A percentile compares a stretch with the other conserved stretches of the same genome.
These are phyloP conservation scores for Jatropha podagrica DNA, from an alignment of 441 rosid species.

Conservation along the genomic window DNA sequence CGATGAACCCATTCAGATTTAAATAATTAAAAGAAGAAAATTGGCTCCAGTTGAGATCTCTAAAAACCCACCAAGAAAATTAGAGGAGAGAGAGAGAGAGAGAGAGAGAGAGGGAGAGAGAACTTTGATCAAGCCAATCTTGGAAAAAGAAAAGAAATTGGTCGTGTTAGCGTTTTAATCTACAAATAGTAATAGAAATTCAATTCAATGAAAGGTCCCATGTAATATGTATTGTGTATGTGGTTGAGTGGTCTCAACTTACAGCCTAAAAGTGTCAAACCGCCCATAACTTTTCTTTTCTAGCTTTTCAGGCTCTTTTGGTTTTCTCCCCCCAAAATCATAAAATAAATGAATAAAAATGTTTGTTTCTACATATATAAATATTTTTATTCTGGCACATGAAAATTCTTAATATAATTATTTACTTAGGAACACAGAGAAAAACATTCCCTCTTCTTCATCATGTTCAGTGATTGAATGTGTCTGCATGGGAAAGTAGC, in stretches of 20 bases:
- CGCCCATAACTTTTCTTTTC: slow-evolving; percentile 18
- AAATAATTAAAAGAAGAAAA: slow-evolving; percentile 25
- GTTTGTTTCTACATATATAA: background rate
- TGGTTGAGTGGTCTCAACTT: slow-evolving; percentile 32
- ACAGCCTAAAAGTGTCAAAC: slow-evolving; percentile 73
- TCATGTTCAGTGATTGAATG: background rate
- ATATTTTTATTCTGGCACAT: background rate
- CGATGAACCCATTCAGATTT: slow-evolving; percentile 33
- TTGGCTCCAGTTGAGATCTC: slow-evolving; percentile 22
- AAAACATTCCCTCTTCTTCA: background rate
- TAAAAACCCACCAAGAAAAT: slow-evolving; percentile 12
- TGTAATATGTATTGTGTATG: background rate
- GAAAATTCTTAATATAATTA: background rate
- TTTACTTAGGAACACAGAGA: background rate
- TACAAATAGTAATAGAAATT: background rate
- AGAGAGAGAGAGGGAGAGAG: background rate
- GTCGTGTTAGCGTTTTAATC: background rate
- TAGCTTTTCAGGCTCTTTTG: slow-evolving; percentile 11
- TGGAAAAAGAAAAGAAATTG: background rate
- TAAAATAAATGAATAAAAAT: background rate
- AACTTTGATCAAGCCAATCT: background rate
- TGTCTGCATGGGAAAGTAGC: background rate
- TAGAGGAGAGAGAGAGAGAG: background rate
- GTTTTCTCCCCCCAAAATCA: background rate
- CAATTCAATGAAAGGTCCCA: background rate